phyloP scores from a whole-genome alignment of 306 rosid genomes.

The Carpinus viminea region DNA sequence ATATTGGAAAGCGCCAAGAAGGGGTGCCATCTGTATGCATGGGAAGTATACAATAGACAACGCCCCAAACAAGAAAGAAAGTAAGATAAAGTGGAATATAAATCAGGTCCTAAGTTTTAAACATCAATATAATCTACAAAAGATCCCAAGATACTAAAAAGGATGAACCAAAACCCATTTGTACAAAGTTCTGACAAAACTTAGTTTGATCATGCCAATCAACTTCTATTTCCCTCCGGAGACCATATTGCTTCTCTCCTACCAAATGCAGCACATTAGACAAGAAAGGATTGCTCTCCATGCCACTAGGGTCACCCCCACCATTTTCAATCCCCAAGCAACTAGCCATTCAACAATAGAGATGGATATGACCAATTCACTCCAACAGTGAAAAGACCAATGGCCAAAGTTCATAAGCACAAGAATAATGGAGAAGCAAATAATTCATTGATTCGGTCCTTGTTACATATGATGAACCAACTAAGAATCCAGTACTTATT shows the following conservation, averaged over 20 bases:
- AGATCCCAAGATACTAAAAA: not conserved
- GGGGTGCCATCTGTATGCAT: not conserved
- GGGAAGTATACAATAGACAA: not conserved
- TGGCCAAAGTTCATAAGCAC: not conserved
- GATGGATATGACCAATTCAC: not conserved
- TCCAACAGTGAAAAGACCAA: not conserved
- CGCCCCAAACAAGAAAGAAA: not conserved
- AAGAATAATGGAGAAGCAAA: not conserved
- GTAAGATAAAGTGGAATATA: not conserved
- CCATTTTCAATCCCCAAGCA: not conserved
- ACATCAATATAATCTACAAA: not conserved
- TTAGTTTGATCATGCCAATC: not conserved
- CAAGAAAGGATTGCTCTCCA: not conserved
- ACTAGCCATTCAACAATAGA: not conserved
- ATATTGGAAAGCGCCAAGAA: not conserved
- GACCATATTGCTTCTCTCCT: not conserved
- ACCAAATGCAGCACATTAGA: not conserved
- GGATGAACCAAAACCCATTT: not conserved
- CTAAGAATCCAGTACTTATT: not conserved
- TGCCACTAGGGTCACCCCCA: not conserved
- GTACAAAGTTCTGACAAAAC: not conserved
- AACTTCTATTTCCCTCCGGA: not conserved
- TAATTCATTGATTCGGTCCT: not conserved
- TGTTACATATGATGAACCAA: not conserved
- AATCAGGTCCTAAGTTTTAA: not conserved